Base-by-base conservation (phyloP, 2,329 filamentous ascomycete species). In the Nemania bipapillata region DNA sequence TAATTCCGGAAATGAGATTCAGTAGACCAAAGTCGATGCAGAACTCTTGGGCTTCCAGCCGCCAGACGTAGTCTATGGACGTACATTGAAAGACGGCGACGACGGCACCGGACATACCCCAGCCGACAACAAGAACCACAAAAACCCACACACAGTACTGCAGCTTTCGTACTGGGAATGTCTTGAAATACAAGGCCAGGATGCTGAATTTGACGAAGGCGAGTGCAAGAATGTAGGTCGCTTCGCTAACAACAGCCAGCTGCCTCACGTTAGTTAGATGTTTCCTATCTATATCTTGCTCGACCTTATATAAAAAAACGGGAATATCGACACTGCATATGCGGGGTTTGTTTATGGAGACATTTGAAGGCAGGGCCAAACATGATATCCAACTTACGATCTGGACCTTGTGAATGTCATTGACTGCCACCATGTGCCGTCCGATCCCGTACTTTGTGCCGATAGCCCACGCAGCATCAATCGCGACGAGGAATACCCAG, bases 81-180 rank as follows among this genome's bases (percentile, higher is more conserved):
- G 37, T 59, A 9, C 69, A 71, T 59, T 66, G 69, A 37, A 71
- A 66, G 37, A 71, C 40, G 40, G 66, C 60, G 37, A 62, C 53
- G n/a, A 69, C 37, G 3, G 49, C 57, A 45, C 66, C 63, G 1
- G 69, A 63, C 63, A 69, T 66, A 8, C 54, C 66, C 69, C 69
- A 71, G 28, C 63, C 59, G 8, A 35, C 26, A 12, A 71, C 63
- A 8, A 66, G 7, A 30, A 62, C 8, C 5, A 55, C 55, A 5
- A 59, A 47, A 4, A 40, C 63, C 69, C 69, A 69, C 15, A 69
- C 17, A 15, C 37, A 59, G 20, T 71, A 71, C 12, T 63, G 66
- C 9, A 66, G 63, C 37, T 52, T 66, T 53, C 30, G 63, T 5
- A 12, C 7, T 12, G 69, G 56, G 17, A 66, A 69, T 0, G 24